phyloP scores from a whole-genome alignment of 2,329 filamentous ascomycete species.

The Stagonosporopsis chrysanthemi region DNA sequence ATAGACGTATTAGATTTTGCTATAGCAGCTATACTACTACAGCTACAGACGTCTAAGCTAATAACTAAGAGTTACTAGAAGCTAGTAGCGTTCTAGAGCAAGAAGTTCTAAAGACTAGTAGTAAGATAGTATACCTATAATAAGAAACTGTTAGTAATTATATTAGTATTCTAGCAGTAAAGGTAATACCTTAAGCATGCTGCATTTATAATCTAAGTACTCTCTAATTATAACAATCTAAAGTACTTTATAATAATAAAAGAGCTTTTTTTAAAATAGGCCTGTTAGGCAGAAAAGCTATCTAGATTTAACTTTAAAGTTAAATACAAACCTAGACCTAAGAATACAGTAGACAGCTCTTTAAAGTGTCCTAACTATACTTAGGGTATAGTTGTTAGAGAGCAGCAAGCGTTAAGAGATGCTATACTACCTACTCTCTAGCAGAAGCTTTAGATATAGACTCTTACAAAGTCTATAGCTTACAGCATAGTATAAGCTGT shows the following conservation, averaged over 20 bases:
- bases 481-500: no score
- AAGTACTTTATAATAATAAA: slow-evolving; percentile 1
- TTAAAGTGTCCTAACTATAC: background rate
- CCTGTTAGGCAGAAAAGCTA: background rate
- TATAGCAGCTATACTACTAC: background rate
- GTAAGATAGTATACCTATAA: no score
- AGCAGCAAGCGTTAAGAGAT: slow-evolving; percentile 1
- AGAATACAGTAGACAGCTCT: background rate
- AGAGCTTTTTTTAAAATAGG: background rate
- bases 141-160: no score
- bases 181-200: no score
- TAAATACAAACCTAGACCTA: background rate
- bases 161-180: no score
- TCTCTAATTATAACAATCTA: no score
- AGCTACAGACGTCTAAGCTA: background rate
- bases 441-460: slow-evolving; percentile 4
- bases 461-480: background rate
- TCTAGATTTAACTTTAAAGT: slow-evolving; percentile 1
- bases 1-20: background rate
- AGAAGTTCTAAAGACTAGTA: no score
- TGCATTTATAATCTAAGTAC: no score
- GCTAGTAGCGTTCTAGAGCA: no score
- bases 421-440: slow-evolving; percentile 8
- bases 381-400: slow-evolving; percentile 2
- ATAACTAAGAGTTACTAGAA: no score